phyloP scores from a whole-genome alignment of 2,329 filamentous ascomycete species.

The Sclerotinia spermophila region DNA sequence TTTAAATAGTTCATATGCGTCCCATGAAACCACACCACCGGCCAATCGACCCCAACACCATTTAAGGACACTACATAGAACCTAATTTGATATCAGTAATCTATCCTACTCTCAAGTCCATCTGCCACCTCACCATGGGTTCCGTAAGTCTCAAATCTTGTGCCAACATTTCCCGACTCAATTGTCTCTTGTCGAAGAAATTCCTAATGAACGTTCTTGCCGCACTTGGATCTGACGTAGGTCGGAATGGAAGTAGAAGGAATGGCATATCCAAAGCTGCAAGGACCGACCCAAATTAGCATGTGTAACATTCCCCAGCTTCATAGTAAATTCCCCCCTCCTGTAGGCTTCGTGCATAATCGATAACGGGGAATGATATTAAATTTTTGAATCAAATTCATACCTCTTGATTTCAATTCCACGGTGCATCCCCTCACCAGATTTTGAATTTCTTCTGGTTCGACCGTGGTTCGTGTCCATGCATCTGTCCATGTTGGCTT shows the following conservation, averaged over 20 bases:
- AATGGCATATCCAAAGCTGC: conserved; percentile 87
- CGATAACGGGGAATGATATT: conserved; percentile 30
- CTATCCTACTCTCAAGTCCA: not conserved
- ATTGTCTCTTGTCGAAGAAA: conserved; percentile 73
- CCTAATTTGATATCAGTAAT: conserved; percentile 50
- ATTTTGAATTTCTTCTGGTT: conserved; percentile 87
- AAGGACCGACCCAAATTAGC: conserved; percentile 27
- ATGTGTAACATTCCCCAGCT: conserved; percentile 24
- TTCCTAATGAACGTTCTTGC: conserved; percentile 90
- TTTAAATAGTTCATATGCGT: conserved; percentile 93
- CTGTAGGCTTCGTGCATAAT: conserved; percentile 29
- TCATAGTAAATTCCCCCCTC: conserved; percentile 1
- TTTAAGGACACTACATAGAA: conserved; percentile 89
- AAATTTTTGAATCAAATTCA: conserved; percentile 31
- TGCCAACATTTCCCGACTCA: conserved; percentile 66
- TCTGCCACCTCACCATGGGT: conserved; percentile 67
- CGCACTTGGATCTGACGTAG: conserved; percentile 85
- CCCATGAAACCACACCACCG: conserved; percentile 92
- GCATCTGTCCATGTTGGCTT: conserved; percentile 85
- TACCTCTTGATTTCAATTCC: conserved; percentile 94
- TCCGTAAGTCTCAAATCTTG: conserved; percentile 91
- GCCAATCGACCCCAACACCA: conserved; percentile 97
- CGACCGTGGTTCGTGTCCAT: conserved; percentile 76
- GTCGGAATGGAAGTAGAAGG: conserved; percentile 88
- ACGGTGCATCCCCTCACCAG: conserved; percentile 78